A percentile compares a stretch with the other conserved stretches of the same genome.
Conservation (phyloP, 768 basidiomycete species). For the Phaeotremella fagi region DNA sequence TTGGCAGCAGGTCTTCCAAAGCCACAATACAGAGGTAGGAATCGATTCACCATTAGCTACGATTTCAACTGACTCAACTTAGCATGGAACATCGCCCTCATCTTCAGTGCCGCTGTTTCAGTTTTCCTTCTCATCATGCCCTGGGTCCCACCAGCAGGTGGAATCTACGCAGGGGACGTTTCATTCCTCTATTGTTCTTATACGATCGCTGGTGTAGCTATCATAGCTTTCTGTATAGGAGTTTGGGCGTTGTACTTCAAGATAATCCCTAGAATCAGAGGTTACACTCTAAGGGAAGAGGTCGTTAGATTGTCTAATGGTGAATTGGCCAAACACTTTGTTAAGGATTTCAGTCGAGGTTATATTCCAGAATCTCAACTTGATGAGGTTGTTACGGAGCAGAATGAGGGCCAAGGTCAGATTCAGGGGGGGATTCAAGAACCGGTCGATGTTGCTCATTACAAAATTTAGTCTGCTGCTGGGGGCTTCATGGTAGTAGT, state of each 20-base stretch:
- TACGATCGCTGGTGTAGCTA: constrained; percentile 20
- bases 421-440: too few relatives aligned
- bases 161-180: constrained; percentile 44
- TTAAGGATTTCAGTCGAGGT: background rate
- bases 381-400: too few relatives aligned
- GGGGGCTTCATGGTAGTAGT: too few relatives aligned
- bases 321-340: constrained; percentile 1
- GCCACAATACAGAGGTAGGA: constrained; percentile 27
- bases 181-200: constrained; percentile 26
- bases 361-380: background rate
- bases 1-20: constrained; percentile 27
- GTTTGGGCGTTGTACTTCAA: background rate
- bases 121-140: constrained; percentile 49
- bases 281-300: background rate
- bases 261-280: background rate
- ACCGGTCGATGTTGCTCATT: background rate
- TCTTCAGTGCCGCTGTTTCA: constrained; percentile 34
- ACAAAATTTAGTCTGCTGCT: background rate
- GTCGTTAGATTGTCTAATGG: background rate
- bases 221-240: constrained; percentile 2
- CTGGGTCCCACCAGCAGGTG: constrained; percentile 41
- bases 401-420: too few relatives aligned
- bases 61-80: background rate
- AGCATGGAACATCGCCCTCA: constrained; percentile 21
- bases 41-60: background rate